A percentile compares a stretch with the other conserved stretches of the same genome.
phyloP scores from a whole-genome alignment of 2,329 filamentous ascomycete genomes.

The Madurella mycetomatis region DNA sequence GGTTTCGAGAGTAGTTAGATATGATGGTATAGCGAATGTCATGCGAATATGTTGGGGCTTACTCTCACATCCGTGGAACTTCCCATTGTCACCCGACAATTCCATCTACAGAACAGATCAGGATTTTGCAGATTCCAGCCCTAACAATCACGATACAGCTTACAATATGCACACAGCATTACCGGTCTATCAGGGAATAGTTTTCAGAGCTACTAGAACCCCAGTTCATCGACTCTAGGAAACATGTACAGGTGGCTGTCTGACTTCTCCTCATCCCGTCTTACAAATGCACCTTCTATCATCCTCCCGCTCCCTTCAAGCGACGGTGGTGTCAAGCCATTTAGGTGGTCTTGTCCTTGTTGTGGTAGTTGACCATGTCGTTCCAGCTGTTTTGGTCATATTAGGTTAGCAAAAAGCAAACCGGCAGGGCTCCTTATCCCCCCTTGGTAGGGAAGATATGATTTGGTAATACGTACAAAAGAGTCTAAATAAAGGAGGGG shows the following conservation, averaged over 20 bases:
- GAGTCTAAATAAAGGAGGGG: conserved; percentile 4
- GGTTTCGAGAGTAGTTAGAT: not conserved
- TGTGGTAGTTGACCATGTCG: conserved; percentile 91
- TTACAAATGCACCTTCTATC: not conserved
- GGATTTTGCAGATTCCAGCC: not conserved
- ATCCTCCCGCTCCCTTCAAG: not conserved
- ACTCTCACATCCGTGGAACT: no score
- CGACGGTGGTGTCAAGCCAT: conserved; percentile 7
- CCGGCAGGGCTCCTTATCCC: no score
- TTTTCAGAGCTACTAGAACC: not conserved
- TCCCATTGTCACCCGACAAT: not conserved
- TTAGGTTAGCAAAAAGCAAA: conserved; percentile 19
- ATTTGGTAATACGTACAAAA: conserved; percentile 16
- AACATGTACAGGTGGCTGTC: conserved; percentile 29
- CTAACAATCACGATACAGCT: not conserved
- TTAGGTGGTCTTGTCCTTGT: conserved; percentile 70
- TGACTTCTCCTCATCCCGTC: conserved; percentile 1
- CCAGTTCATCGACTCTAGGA: conserved; percentile 26
- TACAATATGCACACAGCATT: not conserved
- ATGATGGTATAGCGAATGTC: not conserved
- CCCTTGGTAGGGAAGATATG: no score
- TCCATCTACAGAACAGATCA: not conserved
- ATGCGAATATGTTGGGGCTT: not conserved
- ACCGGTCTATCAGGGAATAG: not conserved
- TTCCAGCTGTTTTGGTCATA: conserved; percentile 72